phyloP scores from a whole-genome alignment of 306 rosid species.

The Parietaria judaica region DNA sequence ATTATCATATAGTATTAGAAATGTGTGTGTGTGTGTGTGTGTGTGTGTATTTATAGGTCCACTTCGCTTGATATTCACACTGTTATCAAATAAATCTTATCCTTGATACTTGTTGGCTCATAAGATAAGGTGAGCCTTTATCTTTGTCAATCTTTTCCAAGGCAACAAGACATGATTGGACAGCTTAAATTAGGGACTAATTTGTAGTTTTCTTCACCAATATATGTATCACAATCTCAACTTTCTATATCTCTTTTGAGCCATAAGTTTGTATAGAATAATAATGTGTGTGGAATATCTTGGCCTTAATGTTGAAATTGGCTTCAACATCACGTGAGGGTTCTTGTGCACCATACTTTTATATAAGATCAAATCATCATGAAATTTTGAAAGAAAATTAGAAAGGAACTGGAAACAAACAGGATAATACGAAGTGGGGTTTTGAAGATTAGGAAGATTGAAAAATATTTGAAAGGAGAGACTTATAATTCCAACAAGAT shows the following conservation, averaged over 20 bases:
- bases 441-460: constrained; percentile 5
- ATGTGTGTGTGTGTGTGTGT: background rate
- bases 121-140: constrained; percentile 39
- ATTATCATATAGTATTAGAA: background rate
- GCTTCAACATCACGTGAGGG: constrained; percentile 31
- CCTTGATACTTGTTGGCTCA: constrained; percentile 23
- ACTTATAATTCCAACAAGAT: too few species aligned
- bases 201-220: constrained; percentile 12
- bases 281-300: background rate
- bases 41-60: constrained; percentile 7
- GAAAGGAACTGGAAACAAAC: background rate
- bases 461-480: background rate
- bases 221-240: background rate
- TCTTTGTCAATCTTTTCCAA: constrained; percentile 29
- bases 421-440: constrained; percentile 33
- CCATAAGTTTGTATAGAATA: background rate
- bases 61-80: constrained; percentile 20
- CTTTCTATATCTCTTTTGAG: background rate
- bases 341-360: constrained; percentile 7
- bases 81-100: constrained; percentile 36
- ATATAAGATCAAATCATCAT: background rate
- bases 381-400: background rate
- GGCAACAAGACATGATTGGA: constrained; percentile 46
- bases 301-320: background rate
- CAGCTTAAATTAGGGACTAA: constrained; percentile 18